phyloP scores from a whole-genome alignment of 768 basidiomycete species.

The Lyophyllum atratum region DNA sequence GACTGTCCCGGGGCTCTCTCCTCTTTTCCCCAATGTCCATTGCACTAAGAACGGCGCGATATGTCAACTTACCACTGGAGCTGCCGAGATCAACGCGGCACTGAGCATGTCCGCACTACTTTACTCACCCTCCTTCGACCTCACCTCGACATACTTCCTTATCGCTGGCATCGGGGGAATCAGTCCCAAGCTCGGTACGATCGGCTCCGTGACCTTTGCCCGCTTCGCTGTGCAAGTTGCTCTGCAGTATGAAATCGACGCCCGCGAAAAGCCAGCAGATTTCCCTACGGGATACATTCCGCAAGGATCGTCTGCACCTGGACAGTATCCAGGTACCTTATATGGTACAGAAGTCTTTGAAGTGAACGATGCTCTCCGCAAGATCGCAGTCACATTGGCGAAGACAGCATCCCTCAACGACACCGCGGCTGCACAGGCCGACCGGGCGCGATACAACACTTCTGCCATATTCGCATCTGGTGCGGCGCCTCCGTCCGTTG shows the following conservation, averaged over 20 bases:
- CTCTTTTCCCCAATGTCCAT: slow-evolving; percentile 9
- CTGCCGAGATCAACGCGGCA: slow-evolving; percentile 16
- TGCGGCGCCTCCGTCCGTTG: slow-evolving; percentile 12
- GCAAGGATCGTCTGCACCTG: slow-evolving; percentile 5
- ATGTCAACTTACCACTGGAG: slow-evolving; percentile 13
- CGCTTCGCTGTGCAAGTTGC: slow-evolving; percentile 15
- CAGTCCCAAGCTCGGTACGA: slow-evolving; percentile 12
- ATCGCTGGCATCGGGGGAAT: slow-evolving; percentile 15
- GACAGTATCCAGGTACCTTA: slow-evolving; percentile 7
- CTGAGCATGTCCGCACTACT: slow-evolving; percentile 8
- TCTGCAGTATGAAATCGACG: slow-evolving; percentile 15
- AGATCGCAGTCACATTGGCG: slow-evolving; percentile 8
- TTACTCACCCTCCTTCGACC: slow-evolving; percentile 11
- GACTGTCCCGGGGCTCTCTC: slow-evolving; percentile 5
- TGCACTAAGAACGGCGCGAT: slow-evolving; percentile 7
- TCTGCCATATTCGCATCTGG: slow-evolving; percentile 2
- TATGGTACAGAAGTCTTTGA: slow-evolving; percentile 14
- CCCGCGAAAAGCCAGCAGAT: slow-evolving; percentile 14
- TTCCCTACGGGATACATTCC: slow-evolving; percentile 16
- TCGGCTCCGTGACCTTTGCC: slow-evolving; percentile 14
- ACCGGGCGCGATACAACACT: slow-evolving; percentile 1
- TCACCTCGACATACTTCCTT: slow-evolving; percentile 11
- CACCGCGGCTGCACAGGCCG: slow-evolving; percentile 7
- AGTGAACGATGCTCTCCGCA: slow-evolving; percentile 14
- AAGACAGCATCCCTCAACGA: slow-evolving; percentile 1